A percentile compares a stretch with the other conserved stretches of the same genome.
These are phyloP conservation scores for Lactarius vividus DNA, from an alignment of 768 basidiomycete species.

Conservation along the genomic window DNA sequence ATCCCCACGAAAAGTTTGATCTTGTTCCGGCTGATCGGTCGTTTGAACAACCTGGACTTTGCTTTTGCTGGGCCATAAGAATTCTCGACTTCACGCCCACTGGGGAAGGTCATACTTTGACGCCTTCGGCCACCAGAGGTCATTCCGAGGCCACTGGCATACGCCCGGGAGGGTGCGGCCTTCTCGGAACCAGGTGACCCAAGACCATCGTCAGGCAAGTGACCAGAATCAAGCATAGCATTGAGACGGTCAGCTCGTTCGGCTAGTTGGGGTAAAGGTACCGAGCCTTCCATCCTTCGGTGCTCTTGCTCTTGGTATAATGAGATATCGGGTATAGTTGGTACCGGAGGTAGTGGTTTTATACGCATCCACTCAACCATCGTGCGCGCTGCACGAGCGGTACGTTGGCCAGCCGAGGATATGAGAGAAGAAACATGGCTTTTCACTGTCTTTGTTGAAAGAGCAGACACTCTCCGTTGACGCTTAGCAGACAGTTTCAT, in stretches of 20 bases:
- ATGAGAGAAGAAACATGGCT: conserved; percentile 52
- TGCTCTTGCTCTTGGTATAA: conserved; percentile 43
- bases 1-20: conserved; percentile 22
- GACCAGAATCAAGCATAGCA: conserved; percentile 51
- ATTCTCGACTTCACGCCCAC: background rate
- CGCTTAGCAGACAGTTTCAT: background rate
- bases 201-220: conserved; percentile 50
- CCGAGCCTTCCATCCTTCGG: conserved; percentile 44
- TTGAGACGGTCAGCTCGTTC: conserved; percentile 49
- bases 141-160: conserved; percentile 13
- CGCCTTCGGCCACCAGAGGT: conserved; percentile 14
- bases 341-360: conserved; percentile 62
- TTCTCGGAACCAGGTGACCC: conserved; percentile 25
- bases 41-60: conserved; percentile 15
- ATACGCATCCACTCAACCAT: conserved; percentile 39
- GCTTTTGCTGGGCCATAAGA: conserved; percentile 7
- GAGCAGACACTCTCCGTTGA: conserved; percentile 39
- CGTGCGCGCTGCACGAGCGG: conserved; percentile 13
- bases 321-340: conserved; percentile 47
- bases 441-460: conserved; percentile 40
- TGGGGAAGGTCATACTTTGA: background rate
- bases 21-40: conserved; percentile 21
- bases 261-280: conserved; percentile 52
- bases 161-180: background rate
- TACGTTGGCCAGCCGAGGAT: conserved; percentile 33